These are phyloP conservation scores for Talaromyces sp. DNA, from an alignment of 2,329 filamentous ascomycete species.

Conservation along the genomic window DNA sequence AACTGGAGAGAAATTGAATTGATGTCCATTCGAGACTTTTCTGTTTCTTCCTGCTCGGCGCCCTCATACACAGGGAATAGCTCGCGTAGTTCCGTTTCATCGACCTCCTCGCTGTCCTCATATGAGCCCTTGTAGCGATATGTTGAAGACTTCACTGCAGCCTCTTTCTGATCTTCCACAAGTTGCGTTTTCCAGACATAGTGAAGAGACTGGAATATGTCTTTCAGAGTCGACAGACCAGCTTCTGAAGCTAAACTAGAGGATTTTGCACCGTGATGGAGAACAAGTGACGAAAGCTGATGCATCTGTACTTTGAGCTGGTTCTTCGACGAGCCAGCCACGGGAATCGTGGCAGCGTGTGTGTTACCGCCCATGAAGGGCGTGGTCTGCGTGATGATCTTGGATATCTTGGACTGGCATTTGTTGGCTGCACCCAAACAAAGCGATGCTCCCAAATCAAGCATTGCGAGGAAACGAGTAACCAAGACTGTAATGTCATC, in stretches of 20 bases:
- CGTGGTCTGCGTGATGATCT: conserved; percentile 32
- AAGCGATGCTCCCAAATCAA: conserved; percentile 71
- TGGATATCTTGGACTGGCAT: conserved; percentile 24
- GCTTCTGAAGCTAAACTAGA: conserved; percentile 37
- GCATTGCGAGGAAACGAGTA: conserved; percentile 71
- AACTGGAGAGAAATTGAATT: conserved; percentile 59
- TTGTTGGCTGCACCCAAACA: conserved; percentile 32
- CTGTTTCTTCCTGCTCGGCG: conserved; percentile 36
- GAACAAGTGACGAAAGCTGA: conserved; percentile 34
- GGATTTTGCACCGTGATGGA: conserved; percentile 33
- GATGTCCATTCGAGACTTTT: conserved; percentile 36
- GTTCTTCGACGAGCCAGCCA: conserved; percentile 24
- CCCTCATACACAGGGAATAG: conserved; percentile 77
- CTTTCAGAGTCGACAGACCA: conserved; percentile 56
- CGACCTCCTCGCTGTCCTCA: conserved; percentile 70
- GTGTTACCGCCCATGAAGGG: conserved; percentile 37
- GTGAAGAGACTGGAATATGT: conserved; percentile 69
- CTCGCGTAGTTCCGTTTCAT: conserved; percentile 70
- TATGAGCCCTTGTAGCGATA: conserved; percentile 78
- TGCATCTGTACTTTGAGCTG: conserved; percentile 37
- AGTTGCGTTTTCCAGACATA: conserved; percentile 75
- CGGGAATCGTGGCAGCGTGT: conserved; percentile 23
- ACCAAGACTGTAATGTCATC: conserved; percentile 79
- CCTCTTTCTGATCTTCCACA: conserved; percentile 69
- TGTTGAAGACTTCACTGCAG: conserved; percentile 68